phyloP scores from a whole-genome alignment of 1,284 basidiomycete species.

The Rhodotorula sp. region DNA sequence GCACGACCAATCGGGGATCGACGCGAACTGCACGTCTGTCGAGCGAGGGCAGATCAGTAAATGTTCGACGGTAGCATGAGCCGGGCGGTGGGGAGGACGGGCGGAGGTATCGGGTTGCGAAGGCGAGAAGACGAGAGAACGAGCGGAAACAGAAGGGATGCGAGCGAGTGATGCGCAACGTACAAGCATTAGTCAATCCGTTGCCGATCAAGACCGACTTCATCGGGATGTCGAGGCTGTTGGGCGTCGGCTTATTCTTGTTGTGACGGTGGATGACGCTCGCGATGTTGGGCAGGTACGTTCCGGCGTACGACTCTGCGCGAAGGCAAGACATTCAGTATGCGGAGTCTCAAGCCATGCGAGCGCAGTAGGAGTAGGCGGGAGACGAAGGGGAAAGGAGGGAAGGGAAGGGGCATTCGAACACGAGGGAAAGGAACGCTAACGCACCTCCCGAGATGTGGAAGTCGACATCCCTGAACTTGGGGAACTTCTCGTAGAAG shows the following conservation, averaged over 20 bases:
- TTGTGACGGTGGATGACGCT: constrained; percentile 70
- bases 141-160: constrained; percentile 51
- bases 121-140: too few relatives aligned
- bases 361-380: constrained; percentile 48
- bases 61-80: too few relatives aligned
- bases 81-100: too few relatives aligned
- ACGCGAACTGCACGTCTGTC: constrained; percentile 47
- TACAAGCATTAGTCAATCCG: constrained; percentile 69
- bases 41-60: too few relatives aligned
- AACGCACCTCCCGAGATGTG: constrained; percentile 4
- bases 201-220: constrained; percentile 76
- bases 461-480: constrained; percentile 31
- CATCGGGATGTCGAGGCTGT: constrained; percentile 62
- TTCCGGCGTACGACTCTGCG: constrained; percentile 62
- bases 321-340: too few relatives aligned
- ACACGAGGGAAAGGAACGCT: not conserved
- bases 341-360: too few relatives aligned
- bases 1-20: constrained; percentile 75
- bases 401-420: constrained; percentile 1
- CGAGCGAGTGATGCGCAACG: not conserved
- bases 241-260: constrained; percentile 51
- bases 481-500: constrained; percentile 59
- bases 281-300: constrained; percentile 41
- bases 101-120: too few relatives aligned
- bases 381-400: constrained; percentile 22